Evolutionary conservation across 2,329 filamentous ascomycete species (phyloP).

Genomic region (Colletotrichum noveboracense): DNA sequence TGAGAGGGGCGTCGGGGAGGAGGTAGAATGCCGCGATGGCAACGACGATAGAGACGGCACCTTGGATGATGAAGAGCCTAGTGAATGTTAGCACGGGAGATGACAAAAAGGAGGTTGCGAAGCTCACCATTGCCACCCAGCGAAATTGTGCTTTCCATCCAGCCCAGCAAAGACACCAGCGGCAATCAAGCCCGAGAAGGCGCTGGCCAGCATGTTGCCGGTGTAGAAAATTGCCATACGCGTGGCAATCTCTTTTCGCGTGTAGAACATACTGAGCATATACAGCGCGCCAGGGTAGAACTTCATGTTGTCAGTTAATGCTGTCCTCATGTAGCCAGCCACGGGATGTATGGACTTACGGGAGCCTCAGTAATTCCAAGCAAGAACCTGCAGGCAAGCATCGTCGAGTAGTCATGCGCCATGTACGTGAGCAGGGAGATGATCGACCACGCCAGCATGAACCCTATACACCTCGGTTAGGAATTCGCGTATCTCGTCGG

Average conservation of each 20-base stretch:
- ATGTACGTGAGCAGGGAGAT: constrained; percentile 23
- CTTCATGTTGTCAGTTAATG: not conserved
- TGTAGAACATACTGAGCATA: constrained; percentile 23
- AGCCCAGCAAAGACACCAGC: constrained; percentile 49
- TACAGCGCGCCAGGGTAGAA: constrained; percentile 24
- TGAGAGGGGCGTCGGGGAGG: constrained; percentile 43
- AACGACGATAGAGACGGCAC: constrained; percentile 39
- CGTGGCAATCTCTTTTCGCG: constrained; percentile 14
- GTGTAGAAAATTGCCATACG: constrained; percentile 50
- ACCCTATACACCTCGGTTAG: not conserved
- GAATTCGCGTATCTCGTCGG: not conserved
- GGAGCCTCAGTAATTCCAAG: constrained; percentile 23
- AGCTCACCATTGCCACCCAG: constrained; percentile 46
- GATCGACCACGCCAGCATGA: constrained; percentile 20
- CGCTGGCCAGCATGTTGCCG: constrained; percentile 48
- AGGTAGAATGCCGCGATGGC: constrained; percentile 38
- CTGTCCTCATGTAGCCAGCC: not conserved
- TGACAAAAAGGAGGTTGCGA: not conserved
- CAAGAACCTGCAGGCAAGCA: constrained; percentile 23
- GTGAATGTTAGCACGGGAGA: not conserved
- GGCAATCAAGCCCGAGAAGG: constrained; percentile 48
- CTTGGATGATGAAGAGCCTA: constrained; percentile 48
- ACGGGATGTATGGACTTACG: not conserved
- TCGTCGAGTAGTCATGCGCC: constrained; percentile 4
- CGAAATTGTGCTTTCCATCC: constrained; percentile 39